Base-by-base conservation (phyloP, 345 rosid species). In the Melaleuca alternifolia region DNA sequence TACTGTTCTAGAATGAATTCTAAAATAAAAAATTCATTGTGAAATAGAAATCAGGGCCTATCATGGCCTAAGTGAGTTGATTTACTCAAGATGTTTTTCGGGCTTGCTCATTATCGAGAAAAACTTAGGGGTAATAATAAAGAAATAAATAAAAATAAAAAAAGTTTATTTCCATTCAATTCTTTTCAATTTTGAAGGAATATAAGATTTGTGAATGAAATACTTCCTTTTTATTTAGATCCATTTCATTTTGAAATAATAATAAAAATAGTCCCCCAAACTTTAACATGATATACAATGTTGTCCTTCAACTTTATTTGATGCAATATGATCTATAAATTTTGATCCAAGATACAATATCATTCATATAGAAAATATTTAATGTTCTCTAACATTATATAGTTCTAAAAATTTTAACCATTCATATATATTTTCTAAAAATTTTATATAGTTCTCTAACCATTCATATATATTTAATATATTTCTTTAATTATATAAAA, bases 381-480 rank as follows among this genome's bases (percentile, higher is more conserved):
- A n/a, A n/a, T n/a, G n/a, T n/a, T n/a, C n/a, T n/a, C n/a, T n/a
- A n/a, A n/a, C n/a, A n/a, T n/a, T n/a, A n/a, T n/a, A n/a, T n/a
- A n/a, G n/a, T n/a, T n/a, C n/a, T n/a, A n/a, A n/a, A n/a, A n/a
- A n/a, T n/a, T n/a, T n/a, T n/a, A n/a, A n/a, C n/a, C n/a, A n/a
- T n/a, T n/a, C n/a, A n/a, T n/a, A n/a, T n/a, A n/a, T n/a, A n/a
- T n/a, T n/a, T n/a, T n/a, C n/a, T n/a, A n/a, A n/a, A n/a, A n/a
- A n/a, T n/a, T n/a, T n/a, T n/a, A n/a, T n/a, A n/a, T n/a, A n/a
- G n/a, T n/a, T n/a, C n/a, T n/a, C n/a, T n/a, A n/a, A n/a, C n/a
- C n/a, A n/a, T n/a, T 12, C 11, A 11, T 11, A 0, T 26, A 26
- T n/a, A 2, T n/a, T 59, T 15, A 1, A n/a, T n/a, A 1, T n/a